Conservation (phyloP, 352 stramenopile genomes). For the Peronospora belbahrii region DNA sequence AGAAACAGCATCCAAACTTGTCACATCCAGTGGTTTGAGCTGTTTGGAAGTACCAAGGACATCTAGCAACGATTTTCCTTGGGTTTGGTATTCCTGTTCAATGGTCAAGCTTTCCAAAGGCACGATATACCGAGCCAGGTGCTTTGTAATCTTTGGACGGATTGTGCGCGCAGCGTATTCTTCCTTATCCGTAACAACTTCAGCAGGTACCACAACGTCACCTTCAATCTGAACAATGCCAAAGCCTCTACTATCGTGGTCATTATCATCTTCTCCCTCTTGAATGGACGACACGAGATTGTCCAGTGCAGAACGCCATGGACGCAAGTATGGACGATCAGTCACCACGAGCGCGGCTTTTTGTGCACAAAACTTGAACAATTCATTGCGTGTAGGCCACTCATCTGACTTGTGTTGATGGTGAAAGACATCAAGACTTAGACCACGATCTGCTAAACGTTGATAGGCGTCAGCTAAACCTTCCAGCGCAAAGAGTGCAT, state of each 20-base stretch:
- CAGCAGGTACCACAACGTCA: constrained; percentile 96
- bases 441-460: constrained; percentile 33
- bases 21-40: constrained; percentile 38
- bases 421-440: constrained; percentile 63
- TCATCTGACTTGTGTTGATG: constrained; percentile 25
- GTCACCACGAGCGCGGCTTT: constrained; percentile 64
- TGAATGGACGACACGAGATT: constrained; percentile 29
- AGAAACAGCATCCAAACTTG: constrained; percentile 20
- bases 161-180: constrained; percentile 98
- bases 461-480: constrained; percentile 42
- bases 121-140: constrained; percentile 85
- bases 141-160: constrained; percentile 91
- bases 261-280: constrained; percentile 21
- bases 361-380: constrained; percentile 38
- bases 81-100: constrained; percentile 20
- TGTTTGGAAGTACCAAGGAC: constrained; percentile 10
- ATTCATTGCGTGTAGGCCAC: constrained; percentile 22
- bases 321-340: constrained; percentile 67
- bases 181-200: constrained; percentile 87
- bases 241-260: constrained; percentile 20
- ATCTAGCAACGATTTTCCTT: constrained; percentile 20
- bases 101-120: constrained; percentile 36
- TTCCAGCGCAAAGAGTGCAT: constrained; percentile 70
- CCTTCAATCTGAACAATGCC: constrained; percentile 93
- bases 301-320: constrained; percentile 37